Percentiles rank a stretch among this genome's conserved stretches.
Evolutionary conservation across 2,329 filamentous ascomycete species (phyloP).

Genomic region (Diaporthe capsici): DNA sequence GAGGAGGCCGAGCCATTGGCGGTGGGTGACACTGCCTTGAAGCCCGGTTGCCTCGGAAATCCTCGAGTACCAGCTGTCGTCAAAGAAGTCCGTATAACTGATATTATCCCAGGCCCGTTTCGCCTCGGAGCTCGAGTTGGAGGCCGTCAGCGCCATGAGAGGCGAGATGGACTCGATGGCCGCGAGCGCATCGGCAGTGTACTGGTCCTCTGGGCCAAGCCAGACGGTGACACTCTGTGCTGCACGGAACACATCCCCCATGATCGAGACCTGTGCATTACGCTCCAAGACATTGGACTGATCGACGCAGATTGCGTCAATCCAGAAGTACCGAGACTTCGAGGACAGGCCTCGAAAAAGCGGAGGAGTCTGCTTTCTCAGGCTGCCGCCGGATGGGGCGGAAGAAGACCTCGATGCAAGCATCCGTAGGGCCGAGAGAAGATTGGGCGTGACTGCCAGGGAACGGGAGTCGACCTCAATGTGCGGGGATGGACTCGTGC

Average conservation of each 20-base stretch:
- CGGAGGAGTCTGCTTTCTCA: neutral
- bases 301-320: slow-evolving; percentile 46
- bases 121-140: neutral
- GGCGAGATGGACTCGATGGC: neutral
- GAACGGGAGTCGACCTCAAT: neutral
- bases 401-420: neutral
- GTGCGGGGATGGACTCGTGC: neutral
- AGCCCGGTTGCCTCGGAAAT: neutral
- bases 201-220: slow-evolving; percentile 16
- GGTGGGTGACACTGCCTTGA: neutral
- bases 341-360: neutral
- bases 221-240: slow-evolving; percentile 15
- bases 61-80: slow-evolving; percentile 4
- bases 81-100: slow-evolving; percentile 12
- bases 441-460: slow-evolving; percentile 9
- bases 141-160: neutral
- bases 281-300: slow-evolving; percentile 42
- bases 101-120: slow-evolving; percentile 1
- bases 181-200: neutral
- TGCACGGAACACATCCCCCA: slow-evolving; percentile 30
- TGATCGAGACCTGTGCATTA: slow-evolving; percentile 42
- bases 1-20: slow-evolving; percentile 22
- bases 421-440: slow-evolving; percentile 8
- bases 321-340: slow-evolving; percentile 38
- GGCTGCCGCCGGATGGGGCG: neutral